phyloP scores from a whole-genome alignment of 768 basidiomycete species.

The Suillus lakei region DNA sequence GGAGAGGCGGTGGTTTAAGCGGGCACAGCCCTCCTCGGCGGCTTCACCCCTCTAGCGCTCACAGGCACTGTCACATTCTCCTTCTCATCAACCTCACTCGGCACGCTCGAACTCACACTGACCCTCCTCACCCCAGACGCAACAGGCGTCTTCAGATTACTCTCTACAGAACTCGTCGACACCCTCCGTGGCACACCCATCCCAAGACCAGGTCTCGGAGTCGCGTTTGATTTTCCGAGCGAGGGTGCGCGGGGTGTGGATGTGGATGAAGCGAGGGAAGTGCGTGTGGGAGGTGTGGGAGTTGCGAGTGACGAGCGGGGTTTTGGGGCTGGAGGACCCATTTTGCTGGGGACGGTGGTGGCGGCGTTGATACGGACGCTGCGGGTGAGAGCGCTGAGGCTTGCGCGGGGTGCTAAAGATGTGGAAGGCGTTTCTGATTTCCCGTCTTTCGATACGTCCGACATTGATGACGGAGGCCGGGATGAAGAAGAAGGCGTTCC shows the following conservation, averaged over 20 bases:
- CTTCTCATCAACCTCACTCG: constrained; percentile 60
- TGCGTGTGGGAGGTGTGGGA: constrained; percentile 38
- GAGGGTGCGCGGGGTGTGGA: constrained; percentile 37
- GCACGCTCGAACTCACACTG: constrained; percentile 39
- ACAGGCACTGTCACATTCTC: constrained; percentile 48
- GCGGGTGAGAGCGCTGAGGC: constrained; percentile 47
- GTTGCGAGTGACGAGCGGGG: constrained; percentile 42
- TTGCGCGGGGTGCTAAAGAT: constrained; percentile 31
- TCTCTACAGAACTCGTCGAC: constrained; percentile 36
- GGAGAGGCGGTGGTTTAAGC: too few species aligned
- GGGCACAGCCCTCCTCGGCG: constrained; percentile 22
- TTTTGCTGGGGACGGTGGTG: constrained; percentile 33
- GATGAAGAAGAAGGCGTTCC: constrained; percentile 54
- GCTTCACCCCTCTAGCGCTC: constrained; percentile 12
- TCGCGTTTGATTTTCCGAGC: constrained; percentile 28
- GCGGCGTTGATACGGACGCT: constrained; percentile 51
- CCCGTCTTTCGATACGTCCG: constrained; percentile 51
- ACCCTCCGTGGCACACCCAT: constrained; percentile 27
- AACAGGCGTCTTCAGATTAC: constrained; percentile 38
- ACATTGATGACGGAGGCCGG: constrained; percentile 62
- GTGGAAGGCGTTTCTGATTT: constrained; percentile 36
- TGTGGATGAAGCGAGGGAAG: constrained; percentile 1
- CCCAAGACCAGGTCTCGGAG: constrained; percentile 13
- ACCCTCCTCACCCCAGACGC: constrained; percentile 32
- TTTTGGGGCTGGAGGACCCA: constrained; percentile 53